Percentiles rank a stretch among this genome's conserved stretches.
These are phyloP conservation scores for Globisporangium heterothallicum DNA, from an alignment of 352 stramenopile genomes.

Conservation along the genomic window DNA sequence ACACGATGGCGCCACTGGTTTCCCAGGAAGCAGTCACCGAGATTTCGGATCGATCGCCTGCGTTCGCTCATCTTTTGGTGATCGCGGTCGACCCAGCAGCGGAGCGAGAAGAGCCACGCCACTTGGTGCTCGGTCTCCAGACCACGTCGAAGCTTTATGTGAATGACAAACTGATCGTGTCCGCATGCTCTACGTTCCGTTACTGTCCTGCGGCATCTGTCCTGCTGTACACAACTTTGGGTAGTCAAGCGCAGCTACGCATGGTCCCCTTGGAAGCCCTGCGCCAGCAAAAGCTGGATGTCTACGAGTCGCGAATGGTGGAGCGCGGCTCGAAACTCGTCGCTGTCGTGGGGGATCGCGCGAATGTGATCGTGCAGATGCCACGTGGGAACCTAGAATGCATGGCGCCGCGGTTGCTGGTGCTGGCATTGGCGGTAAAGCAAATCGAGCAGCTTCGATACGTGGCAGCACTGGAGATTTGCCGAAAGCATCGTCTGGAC, in stretches of 20 bases:
- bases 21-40: background rate
- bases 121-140: constrained; percentile 40
- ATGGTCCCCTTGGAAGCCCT: constrained; percentile 36
- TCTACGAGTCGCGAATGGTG: constrained; percentile 37
- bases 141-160: constrained; percentile 45
- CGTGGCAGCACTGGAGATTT: constrained; percentile 51
- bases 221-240: constrained; percentile 63
- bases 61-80: constrained; percentile 37
- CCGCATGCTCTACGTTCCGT: constrained; percentile 60
- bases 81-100: constrained; percentile 7
- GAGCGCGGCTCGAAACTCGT: constrained; percentile 65
- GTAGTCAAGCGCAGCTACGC: constrained; percentile 45
- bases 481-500: constrained; percentile 72
- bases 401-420: constrained; percentile 50
- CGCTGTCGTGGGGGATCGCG: constrained; percentile 39
- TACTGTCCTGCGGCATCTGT: constrained; percentile 32
- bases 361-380: constrained; percentile 67
- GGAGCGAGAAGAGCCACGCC: background rate
- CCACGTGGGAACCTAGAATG: constrained; percentile 74
- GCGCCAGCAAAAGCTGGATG: constrained; percentile 10
- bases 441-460: constrained; percentile 40
- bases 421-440: constrained; percentile 39
- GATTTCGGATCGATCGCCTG: constrained; percentile 17
- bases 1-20: constrained; percentile 13
- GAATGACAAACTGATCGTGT: constrained; percentile 28